These are phyloP conservation scores for Climacium dendroides DNA, from an alignment of 225 moss, liverwort and hornwort species.

Conservation along the genomic window DNA sequence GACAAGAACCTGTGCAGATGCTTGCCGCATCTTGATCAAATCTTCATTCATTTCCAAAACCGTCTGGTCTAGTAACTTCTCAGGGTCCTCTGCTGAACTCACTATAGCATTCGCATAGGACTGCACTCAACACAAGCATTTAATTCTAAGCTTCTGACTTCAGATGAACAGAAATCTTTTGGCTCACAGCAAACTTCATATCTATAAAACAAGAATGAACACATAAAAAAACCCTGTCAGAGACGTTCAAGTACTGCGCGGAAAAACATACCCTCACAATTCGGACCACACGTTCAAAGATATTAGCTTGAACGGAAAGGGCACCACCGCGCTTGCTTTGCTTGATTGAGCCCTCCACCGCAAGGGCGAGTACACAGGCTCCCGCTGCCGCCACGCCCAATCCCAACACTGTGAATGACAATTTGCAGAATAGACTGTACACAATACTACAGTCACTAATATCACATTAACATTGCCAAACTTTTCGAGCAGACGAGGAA, in stretches of 20 bases:
- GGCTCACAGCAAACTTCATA: neutral
- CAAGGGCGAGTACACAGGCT: conserved; percentile 53
- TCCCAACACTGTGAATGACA: neutral
- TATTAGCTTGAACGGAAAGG: conserved; percentile 69
- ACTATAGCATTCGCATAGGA: conserved; percentile 97
- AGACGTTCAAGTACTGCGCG: neutral
- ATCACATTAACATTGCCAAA: neutral
- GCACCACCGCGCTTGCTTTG: conserved; percentile 62
- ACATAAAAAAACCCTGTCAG: neutral
- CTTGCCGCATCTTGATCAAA: conserved; percentile 94
- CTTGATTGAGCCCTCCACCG: conserved; percentile 39
- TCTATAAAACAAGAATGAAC: neutral
- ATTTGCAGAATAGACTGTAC: neutral
- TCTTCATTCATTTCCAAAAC: conserved; percentile 99
- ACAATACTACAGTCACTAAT: neutral
- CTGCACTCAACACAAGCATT: conserved; percentile 16
- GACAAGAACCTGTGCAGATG: conserved; percentile 67
- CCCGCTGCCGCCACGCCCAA: conserved; percentile 26
- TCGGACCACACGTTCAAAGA: conserved; percentile 88
- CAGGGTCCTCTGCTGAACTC: conserved; percentile 95
- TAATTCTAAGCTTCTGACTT: neutral
- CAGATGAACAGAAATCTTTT: neutral
- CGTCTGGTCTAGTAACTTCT: conserved; percentile 93
- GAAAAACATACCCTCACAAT: conserved; percentile 55
- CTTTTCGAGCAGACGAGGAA: neutral